Conservation (phyloP, 345 rosid species). For the Eucalyptus regnans region DNA sequence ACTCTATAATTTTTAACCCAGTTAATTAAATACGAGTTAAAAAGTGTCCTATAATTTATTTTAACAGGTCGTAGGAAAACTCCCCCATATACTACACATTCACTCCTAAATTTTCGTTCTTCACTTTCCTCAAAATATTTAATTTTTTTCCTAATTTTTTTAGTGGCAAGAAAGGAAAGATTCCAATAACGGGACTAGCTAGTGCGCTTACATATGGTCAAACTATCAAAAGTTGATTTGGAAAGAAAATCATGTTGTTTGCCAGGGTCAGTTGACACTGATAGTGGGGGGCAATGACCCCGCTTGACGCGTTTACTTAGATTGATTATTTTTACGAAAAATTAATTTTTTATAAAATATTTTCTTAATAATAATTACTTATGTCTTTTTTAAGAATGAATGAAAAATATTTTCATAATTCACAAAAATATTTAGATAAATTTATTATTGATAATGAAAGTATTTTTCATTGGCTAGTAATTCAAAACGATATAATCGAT, state of each 20-base stretch:
- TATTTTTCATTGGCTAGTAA: no score
- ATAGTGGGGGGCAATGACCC: not conserved
- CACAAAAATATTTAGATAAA: no score
- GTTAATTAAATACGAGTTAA: not conserved
- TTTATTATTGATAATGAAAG: no score
- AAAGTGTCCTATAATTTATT: no score
- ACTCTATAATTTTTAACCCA: fast-evolving
- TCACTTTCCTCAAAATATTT: not conserved
- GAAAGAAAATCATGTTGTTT: not conserved
- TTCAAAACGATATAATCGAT: not conserved
- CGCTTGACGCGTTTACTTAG: not conserved
- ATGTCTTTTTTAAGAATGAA: no score
- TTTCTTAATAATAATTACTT: no score
- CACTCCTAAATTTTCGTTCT: not conserved
- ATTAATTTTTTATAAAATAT: no score
- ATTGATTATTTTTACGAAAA: not conserved
- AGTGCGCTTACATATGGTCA: not conserved
- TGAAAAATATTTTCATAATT: no score
- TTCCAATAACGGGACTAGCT: not conserved
- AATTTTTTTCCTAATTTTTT: no score
- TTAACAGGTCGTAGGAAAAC: not conserved
- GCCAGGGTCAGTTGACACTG: not conserved
- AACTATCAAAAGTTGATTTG: not conserved
- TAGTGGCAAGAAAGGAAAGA: not conserved
- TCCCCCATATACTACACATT: not conserved